phyloP scores from a whole-genome alignment of 768 basidiomycete genomes.

The Leccinum imitatum region DNA sequence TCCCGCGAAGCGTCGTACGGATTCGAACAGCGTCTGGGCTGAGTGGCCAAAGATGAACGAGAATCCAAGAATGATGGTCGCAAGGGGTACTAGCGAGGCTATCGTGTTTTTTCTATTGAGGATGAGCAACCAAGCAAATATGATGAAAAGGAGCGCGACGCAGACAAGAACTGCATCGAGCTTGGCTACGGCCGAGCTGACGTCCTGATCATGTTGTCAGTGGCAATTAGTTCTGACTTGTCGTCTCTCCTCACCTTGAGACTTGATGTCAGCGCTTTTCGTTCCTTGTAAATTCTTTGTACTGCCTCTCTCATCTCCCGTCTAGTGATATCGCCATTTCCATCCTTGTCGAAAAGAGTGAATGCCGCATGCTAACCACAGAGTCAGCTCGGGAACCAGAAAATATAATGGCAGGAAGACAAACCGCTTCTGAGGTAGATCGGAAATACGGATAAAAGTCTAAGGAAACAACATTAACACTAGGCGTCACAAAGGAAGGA shows the following conservation, averaged over 20 bases:
- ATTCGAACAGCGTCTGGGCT: constrained; percentile 76
- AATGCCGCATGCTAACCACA: constrained; percentile 60
- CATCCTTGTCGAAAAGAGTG: constrained; percentile 72
- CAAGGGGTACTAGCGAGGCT: constrained; percentile 73
- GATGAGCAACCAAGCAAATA: constrained; percentile 73
- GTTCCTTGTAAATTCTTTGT: constrained; percentile 75
- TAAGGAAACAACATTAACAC: constrained; percentile 25
- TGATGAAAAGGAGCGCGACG: constrained; percentile 53
- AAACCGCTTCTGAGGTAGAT: constrained; percentile 66
- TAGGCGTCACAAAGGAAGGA: neutral
- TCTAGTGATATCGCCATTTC: constrained; percentile 78
- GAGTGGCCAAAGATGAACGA: constrained; percentile 86
- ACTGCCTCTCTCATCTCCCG: constrained; percentile 83
- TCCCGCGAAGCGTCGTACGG: constrained; percentile 41
- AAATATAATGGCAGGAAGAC: neutral
- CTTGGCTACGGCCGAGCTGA: constrained; percentile 71
- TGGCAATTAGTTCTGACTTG: neutral
- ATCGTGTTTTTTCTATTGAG: constrained; percentile 68
- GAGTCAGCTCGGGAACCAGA: neutral
- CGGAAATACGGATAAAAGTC: constrained; percentile 81
- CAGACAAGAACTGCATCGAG: constrained; percentile 72
- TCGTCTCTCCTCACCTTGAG: constrained; percentile 51
- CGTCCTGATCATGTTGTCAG: constrained; percentile 47
- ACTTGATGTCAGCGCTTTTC: constrained; percentile 67
- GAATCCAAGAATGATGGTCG: constrained; percentile 78